A percentile compares a stretch with the other conserved stretches of the same genome.
Conservation (phyloP, 805 yeast genomes). For the Geotrichum ghanense region DNA sequence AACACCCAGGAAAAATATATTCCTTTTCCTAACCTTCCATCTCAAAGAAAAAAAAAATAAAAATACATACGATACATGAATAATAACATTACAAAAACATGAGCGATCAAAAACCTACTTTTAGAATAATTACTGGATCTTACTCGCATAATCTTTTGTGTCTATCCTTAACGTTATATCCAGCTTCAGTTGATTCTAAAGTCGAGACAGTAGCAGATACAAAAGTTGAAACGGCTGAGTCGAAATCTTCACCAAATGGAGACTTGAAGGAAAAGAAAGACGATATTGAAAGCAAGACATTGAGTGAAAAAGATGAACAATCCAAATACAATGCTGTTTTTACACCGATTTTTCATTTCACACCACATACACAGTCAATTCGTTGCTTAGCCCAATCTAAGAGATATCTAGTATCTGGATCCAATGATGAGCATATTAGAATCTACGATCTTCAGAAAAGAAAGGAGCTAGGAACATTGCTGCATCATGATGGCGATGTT, state of each 20-base stretch:
- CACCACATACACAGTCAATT: constrained; percentile 85
- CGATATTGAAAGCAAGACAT: constrained; percentile 11
- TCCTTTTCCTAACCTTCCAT: too few species aligned
- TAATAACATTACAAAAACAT: too few species aligned
- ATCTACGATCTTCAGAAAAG: constrained; percentile 90
- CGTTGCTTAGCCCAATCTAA: constrained; percentile 73
- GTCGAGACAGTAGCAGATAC: too few species aligned
- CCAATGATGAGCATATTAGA: constrained; percentile 91
- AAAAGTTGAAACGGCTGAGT: not conserved
- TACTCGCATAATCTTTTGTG: constrained; percentile 89
- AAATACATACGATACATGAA: too few species aligned
- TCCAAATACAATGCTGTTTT: constrained; percentile 34
- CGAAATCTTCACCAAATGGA: not conserved
- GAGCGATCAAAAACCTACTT: not conserved
- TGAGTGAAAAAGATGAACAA: constrained; percentile 30
- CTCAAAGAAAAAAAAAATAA: too few species aligned
- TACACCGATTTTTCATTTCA: constrained; percentile 91
- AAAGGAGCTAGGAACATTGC: constrained; percentile 81
- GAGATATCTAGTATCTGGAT: constrained; percentile 83
- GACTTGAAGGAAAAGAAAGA: constrained; percentile 11
- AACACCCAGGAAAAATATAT: too few species aligned
- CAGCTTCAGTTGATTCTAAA: too few species aligned
- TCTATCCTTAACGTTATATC: constrained; percentile 53
- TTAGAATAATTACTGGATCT: constrained; percentile 86
- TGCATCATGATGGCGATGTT: constrained; percentile 83